Conservation (phyloP, 2,329 filamentous ascomycete species). For the Epichloe coenophiala region DNA sequence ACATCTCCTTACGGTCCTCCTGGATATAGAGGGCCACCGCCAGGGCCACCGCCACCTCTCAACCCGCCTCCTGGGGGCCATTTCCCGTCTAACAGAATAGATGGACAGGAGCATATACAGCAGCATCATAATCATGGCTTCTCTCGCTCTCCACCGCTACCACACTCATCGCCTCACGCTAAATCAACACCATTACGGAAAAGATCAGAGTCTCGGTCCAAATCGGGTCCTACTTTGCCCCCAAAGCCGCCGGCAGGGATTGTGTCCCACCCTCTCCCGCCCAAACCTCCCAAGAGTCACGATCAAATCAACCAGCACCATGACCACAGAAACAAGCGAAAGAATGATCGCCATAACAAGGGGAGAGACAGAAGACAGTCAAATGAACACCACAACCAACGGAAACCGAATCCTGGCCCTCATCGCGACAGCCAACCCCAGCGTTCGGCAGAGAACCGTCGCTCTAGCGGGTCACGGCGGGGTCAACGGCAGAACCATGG, state of each 20-base stretch:
- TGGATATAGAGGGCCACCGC: slow-evolving; percentile 5
- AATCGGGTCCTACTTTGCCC: slow-evolving; percentile 1
- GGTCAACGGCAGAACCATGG: slow-evolving; percentile 2
- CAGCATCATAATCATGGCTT: slow-evolving; percentile 2
- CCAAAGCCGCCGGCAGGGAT: slow-evolving; percentile 6
- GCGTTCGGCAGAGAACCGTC: slow-evolving; percentile 1
- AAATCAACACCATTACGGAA: neutral
- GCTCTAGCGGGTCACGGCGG: neutral
- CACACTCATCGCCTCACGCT: neutral
- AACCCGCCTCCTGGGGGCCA: slow-evolving; percentile 3
- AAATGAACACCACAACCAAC: slow-evolving; percentile 1
- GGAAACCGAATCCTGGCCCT: neutral
- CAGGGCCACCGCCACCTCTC: slow-evolving; percentile 4
- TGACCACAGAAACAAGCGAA: slow-evolving; percentile 18
- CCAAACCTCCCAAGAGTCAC: slow-evolving; percentile 18
- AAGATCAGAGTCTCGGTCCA: neutral
- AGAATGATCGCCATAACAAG: slow-evolving; percentile 19
- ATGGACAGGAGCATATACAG: slow-evolving; percentile 2
- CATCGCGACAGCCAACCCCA: neutral
- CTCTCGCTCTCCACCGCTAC: slow-evolving; percentile 2
- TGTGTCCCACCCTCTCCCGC: slow-evolving; percentile 15
- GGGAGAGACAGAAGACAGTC: slow-evolving; percentile 13
- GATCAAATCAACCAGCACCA: slow-evolving; percentile 15
- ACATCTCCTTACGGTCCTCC: slow-evolving; percentile 7
- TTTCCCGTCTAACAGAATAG: neutral